A percentile compares a stretch with the other conserved stretches of the same genome.
These are phyloP conservation scores for Malassezia japonica DNA, from an alignment of 1,284 basidiomycete genomes.

Conservation along the genomic window DNA sequence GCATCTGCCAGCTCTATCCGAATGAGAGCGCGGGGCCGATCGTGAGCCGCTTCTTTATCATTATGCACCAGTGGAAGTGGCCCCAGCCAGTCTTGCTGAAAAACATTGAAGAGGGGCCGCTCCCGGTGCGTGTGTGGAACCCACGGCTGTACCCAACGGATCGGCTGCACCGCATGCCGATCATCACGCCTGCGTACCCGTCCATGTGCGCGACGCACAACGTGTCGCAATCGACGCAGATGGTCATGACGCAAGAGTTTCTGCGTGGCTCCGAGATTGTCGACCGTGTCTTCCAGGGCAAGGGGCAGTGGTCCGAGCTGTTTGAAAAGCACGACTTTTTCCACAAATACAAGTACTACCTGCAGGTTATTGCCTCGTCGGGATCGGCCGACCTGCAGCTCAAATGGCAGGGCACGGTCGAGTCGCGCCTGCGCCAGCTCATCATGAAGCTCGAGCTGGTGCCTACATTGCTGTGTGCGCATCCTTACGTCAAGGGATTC, in stretches of 20 bases:
- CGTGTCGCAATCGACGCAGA: constrained; percentile 86
- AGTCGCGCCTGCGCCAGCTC: constrained; percentile 85
- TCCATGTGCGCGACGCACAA: constrained; percentile 99
- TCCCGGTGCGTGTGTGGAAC: constrained; percentile 95
- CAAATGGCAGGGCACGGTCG: constrained; percentile 97
- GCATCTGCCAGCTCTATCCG: constrained; percentile 97
- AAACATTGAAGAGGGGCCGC: constrained; percentile 78
- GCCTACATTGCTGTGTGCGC: constrained; percentile 78
- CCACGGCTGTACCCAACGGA: constrained; percentile 90
- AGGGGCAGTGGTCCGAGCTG: constrained; percentile 65
- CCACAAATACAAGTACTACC: constrained; percentile 89
- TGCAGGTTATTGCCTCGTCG: constrained; percentile 88
- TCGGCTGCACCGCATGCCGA: constrained; percentile 94
- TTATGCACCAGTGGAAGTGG: constrained; percentile 97
- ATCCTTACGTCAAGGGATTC: constrained; percentile 91
- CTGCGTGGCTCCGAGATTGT: constrained; percentile 87
- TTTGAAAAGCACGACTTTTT: constrained; percentile 95
- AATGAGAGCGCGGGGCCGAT: constrained; percentile 88
- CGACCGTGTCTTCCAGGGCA: constrained; percentile 76
- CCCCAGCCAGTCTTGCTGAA: constrained; percentile 92
- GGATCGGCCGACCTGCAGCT: constrained; percentile 72
- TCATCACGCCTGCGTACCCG: constrained; percentile 97
- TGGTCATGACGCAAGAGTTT: constrained; percentile 93
- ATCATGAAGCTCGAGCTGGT: constrained; percentile 96
- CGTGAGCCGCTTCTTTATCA: constrained; percentile 91